phyloP scores from a whole-genome alignment of 2,329 filamentous ascomycete genomes.

The Blastomyces emzantsi region DNA sequence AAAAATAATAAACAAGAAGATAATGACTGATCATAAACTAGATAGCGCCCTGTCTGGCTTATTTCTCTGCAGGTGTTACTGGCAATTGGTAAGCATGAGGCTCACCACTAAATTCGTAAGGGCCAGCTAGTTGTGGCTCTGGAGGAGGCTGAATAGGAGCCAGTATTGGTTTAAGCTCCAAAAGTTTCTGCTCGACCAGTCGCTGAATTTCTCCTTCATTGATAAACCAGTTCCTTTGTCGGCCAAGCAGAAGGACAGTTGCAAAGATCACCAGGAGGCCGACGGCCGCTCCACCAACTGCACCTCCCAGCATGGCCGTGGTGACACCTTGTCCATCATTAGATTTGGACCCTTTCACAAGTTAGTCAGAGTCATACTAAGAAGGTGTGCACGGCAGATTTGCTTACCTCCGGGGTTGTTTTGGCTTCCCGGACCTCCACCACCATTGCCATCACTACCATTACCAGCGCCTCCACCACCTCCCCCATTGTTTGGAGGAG shows the following conservation, averaged over 20 bases:
- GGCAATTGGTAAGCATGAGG: conserved; percentile 11
- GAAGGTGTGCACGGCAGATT: neutral
- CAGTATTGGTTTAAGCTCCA: neutral
- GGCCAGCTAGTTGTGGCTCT: neutral
- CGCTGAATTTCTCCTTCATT: conserved; percentile 9
- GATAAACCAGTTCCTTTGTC: conserved; percentile 13
- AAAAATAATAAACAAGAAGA: neutral
- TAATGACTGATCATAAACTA: neutral
- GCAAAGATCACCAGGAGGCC: conserved; percentile 12
- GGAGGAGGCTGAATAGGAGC: neutral
- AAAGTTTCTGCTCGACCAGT: conserved; percentile 3
- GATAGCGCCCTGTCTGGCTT: neutral
- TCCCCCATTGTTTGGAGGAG: neutral
- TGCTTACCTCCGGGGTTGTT: neutral
- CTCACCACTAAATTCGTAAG: conserved; percentile 7
- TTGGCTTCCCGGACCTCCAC: neutral
- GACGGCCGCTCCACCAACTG: conserved; percentile 12
- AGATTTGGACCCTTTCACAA: neutral
- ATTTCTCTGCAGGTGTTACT: conserved; percentile 7
- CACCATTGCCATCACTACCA: neutral
- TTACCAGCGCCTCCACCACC: neutral
- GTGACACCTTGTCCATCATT: conserved; percentile 7
- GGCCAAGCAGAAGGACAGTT: conserved; percentile 11
- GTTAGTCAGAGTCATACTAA: neutral
- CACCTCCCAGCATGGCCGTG: conserved; percentile 10